Conservation (phyloP, 2,329 filamentous ascomycete species). For the Verticillium longisporum region DNA sequence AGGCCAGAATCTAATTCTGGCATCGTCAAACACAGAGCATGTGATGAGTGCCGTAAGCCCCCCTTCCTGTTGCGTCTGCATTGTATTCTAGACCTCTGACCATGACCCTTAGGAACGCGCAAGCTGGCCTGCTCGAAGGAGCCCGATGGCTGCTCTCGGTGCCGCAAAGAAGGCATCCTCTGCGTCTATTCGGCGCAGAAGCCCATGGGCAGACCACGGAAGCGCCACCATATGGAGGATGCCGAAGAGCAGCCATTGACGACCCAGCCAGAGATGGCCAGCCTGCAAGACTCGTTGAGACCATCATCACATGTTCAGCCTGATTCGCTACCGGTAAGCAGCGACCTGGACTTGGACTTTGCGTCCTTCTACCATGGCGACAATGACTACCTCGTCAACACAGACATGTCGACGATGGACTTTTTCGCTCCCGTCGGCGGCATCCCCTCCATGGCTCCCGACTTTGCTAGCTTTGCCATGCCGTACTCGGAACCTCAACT, state of each 20-base stretch:
- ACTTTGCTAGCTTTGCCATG: slow-evolving; percentile 1
- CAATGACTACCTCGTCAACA: slow-evolving; percentile 22
- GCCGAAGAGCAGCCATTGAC: slow-evolving; percentile 6
- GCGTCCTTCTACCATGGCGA: slow-evolving; percentile 24
- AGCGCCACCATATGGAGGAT: slow-evolving; percentile 36
- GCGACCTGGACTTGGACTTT: slow-evolving; percentile 22
- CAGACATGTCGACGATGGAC: slow-evolving; percentile 27
- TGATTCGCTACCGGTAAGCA: slow-evolving; percentile 10
- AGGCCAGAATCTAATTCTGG: slow-evolving; percentile 1
- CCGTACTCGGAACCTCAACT: slow-evolving; percentile 8
- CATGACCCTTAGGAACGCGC: slow-evolving; percentile 39
- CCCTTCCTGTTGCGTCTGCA: neutral
- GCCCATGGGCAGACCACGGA: slow-evolving; percentile 59
- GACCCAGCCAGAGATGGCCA: neutral
- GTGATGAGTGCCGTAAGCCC: slow-evolving; percentile 60
- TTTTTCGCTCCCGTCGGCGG: slow-evolving; percentile 9
- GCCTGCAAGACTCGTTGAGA: neutral
- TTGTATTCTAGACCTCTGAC: slow-evolving; percentile 1
- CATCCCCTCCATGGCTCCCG: neutral
- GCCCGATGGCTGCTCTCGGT: slow-evolving; percentile 50
- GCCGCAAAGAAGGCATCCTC: slow-evolving; percentile 45
- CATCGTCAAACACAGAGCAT: slow-evolving; percentile 50
- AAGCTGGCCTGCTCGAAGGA: slow-evolving; percentile 63
- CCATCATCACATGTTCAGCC: slow-evolving; percentile 3
- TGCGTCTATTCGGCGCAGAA: slow-evolving; percentile 61